These are phyloP conservation scores for Tetratostichococcus sp. DNA, from an alignment of 139 green algal species.

Conservation along the genomic window DNA sequence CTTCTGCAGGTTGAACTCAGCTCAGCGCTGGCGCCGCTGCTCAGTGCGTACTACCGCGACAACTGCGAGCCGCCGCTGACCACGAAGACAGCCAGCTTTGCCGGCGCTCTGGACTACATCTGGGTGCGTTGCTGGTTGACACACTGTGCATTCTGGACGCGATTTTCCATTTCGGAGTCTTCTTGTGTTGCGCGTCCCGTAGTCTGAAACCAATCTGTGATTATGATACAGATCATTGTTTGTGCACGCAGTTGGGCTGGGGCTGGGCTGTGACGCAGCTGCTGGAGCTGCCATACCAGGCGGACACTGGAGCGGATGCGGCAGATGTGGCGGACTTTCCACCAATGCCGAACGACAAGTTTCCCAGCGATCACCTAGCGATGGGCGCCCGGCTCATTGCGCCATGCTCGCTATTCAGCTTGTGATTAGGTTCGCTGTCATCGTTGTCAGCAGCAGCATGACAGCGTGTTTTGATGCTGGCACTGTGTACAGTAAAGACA, in stretches of 20 bases:
- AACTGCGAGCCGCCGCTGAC: slow-evolving; percentile 40
- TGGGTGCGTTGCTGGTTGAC: slow-evolving; percentile 12
- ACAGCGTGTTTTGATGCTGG: too few species aligned
- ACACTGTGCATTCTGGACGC: neutral
- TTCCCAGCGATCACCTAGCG: slow-evolving; percentile 34
- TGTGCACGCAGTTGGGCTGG: neutral
- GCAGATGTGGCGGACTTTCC: slow-evolving; percentile 4
- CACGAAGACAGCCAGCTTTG: slow-evolving; percentile 32
- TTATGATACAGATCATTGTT: neutral
- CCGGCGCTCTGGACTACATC: slow-evolving; percentile 44
- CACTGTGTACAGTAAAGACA: too few species aligned
- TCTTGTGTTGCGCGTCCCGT: too few species aligned
- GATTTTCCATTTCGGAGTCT: too few species aligned
- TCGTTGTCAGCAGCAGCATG: too few species aligned
- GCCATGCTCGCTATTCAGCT: neutral
- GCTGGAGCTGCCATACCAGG: slow-evolving; percentile 29
- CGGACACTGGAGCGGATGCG: neutral
- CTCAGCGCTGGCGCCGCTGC: neutral
- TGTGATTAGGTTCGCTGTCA: too few species aligned
- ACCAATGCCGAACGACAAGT: slow-evolving; percentile 26
- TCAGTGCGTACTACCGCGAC: neutral
- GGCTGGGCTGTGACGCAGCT: slow-evolving; percentile 13
- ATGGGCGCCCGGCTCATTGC: slow-evolving; percentile 23
- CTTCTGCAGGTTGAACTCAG: neutral
- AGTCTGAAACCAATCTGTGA: too few species aligned